Conservation (phyloP, 495 filamentous ascomycete species). For the Neurospora sp. region DNA sequence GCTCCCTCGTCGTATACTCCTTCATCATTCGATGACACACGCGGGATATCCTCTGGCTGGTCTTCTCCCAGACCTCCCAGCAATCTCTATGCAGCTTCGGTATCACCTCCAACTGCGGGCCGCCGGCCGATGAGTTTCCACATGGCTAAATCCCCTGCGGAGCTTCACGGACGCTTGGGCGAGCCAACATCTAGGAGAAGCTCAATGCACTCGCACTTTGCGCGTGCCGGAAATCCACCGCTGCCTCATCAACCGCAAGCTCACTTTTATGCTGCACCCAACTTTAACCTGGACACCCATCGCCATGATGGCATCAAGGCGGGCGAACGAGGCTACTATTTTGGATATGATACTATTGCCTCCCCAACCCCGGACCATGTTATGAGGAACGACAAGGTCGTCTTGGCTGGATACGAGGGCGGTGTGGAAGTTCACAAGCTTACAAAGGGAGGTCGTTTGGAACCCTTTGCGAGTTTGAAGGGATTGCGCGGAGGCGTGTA, state of each 20-base stretch:
- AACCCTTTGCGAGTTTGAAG: constrained; percentile 54
- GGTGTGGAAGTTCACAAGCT: constrained; percentile 61
- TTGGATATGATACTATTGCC: constrained; percentile 64
- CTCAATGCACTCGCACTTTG: constrained; percentile 50
- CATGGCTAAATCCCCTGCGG: constrained; percentile 32
- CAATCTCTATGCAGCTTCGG: constrained; percentile 31
- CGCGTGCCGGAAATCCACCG: constrained; percentile 47
- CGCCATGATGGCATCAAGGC: constrained; percentile 40
- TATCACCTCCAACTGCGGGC: constrained; percentile 35
- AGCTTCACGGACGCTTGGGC: constrained; percentile 32
- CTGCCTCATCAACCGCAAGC: constrained; percentile 74
- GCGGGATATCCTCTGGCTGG: constrained; percentile 33
- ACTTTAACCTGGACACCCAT: constrained; percentile 58
- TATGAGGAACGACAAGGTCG: constrained; percentile 51
- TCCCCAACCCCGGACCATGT: constrained; percentile 35
- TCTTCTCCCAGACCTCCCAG: constrained; percentile 27
- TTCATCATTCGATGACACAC: constrained; percentile 43
- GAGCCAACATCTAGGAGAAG: constrained; percentile 35
- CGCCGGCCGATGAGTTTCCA: constrained; percentile 43
- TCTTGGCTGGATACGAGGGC: constrained; percentile 67
- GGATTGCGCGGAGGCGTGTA: constrained; percentile 72
- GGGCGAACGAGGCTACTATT: constrained; percentile 58
- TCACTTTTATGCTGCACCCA: constrained; percentile 55
- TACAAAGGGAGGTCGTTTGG: constrained; percentile 50
- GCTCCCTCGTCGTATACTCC: constrained; percentile 43